A percentile compares a stretch with the other conserved stretches of the same genome.
Evolutionary conservation across 371 early-diverging fungal species (phyloP).

Genomic region (Mortierella sp.): DNA sequence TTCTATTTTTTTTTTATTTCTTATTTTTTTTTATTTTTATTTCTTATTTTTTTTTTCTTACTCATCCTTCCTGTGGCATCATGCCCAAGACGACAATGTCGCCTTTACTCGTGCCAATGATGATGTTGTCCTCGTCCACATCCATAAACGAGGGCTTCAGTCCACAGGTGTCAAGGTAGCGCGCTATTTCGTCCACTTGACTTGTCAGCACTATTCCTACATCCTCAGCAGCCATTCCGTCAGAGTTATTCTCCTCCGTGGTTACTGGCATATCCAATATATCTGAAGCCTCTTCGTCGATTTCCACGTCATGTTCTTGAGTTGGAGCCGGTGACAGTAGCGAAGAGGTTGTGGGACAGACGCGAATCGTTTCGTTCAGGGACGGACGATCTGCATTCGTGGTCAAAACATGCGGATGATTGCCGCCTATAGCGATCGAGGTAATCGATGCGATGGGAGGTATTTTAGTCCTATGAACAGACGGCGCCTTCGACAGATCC

Average conservation of each 20-base stretch:
- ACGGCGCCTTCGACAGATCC: slow-evolving; percentile 27
- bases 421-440: slow-evolving; percentile 51
- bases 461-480: slow-evolving; percentile 33
- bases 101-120: slow-evolving; percentile 51
- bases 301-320: not conserved
- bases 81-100: slow-evolving; percentile 47
- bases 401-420: slow-evolving; percentile 44
- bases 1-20: too few relatives aligned
- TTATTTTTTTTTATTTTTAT: slow-evolving; percentile 5
- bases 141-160: slow-evolving; percentile 54
- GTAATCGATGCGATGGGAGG: slow-evolving; percentile 48
- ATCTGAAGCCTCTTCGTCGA: not conserved
- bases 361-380: slow-evolving; percentile 35
- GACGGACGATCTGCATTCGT: slow-evolving; percentile 52
- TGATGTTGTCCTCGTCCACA: slow-evolving; percentile 47
- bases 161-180: slow-evolving; percentile 38
- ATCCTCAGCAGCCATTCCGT: slow-evolving; percentile 8
- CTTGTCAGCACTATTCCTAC: slow-evolving; percentile 38
- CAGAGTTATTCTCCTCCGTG: slow-evolving; percentile 1
- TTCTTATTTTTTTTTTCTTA: not conserved
- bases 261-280: not conserved
- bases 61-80: slow-evolving; percentile 17
- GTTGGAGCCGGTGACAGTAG: not conserved
- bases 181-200: slow-evolving; percentile 15
- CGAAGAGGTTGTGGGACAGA: slow-evolving; percentile 21